A percentile compares a stretch with the other conserved stretches of the same genome.
These are phyloP conservation scores for Metarhizium anisopliae DNA, from an alignment of 2,329 filamentous ascomycete genomes.

Conservation along the genomic window DNA sequence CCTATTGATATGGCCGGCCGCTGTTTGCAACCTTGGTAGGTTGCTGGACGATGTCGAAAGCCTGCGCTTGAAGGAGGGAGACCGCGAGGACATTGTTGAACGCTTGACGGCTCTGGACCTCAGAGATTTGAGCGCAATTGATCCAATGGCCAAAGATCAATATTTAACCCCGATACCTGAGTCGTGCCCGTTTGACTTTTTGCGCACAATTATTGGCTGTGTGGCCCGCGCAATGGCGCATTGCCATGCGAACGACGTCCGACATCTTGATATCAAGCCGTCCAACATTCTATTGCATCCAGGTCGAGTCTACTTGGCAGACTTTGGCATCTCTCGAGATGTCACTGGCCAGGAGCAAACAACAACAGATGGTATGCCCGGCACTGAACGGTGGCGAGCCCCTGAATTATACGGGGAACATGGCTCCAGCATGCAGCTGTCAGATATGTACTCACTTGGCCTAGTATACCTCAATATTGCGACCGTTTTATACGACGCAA, in stretches of 20 bases:
- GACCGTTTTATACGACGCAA: conserved; percentile 32
- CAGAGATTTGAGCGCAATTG: conserved; percentile 25
- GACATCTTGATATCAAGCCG: conserved; percentile 40
- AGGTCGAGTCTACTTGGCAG: conserved; percentile 36
- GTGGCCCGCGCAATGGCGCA: conserved; percentile 33
- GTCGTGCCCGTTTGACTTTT: conserved; percentile 30
- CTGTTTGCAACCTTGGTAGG: conserved; percentile 33
- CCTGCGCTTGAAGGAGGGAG: conserved; percentile 27
- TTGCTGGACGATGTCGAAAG: conserved; percentile 35
- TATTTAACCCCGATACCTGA: conserved; percentile 11
- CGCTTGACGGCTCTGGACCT: conserved; percentile 30
- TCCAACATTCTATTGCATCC: conserved; percentile 37
- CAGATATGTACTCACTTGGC: conserved; percentile 39
- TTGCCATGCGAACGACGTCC: conserved; percentile 31
- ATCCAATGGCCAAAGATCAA: conserved; percentile 15
- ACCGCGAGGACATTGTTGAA: conserved; percentile 30
- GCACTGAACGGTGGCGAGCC: conserved; percentile 35
- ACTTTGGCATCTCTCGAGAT: conserved; percentile 40
- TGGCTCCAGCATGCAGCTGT: conserved; percentile 34
- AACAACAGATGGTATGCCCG: conserved; percentile 30
- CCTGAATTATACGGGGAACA: conserved; percentile 31
- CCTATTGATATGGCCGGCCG: conserved; percentile 38
- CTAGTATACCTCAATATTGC: conserved; percentile 36
- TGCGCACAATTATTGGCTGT: conserved; percentile 35
- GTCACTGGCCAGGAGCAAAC: conserved; percentile 35